Base-by-base conservation (phyloP, 257 asterid species). In the Parsonsia alboflavescens region DNA sequence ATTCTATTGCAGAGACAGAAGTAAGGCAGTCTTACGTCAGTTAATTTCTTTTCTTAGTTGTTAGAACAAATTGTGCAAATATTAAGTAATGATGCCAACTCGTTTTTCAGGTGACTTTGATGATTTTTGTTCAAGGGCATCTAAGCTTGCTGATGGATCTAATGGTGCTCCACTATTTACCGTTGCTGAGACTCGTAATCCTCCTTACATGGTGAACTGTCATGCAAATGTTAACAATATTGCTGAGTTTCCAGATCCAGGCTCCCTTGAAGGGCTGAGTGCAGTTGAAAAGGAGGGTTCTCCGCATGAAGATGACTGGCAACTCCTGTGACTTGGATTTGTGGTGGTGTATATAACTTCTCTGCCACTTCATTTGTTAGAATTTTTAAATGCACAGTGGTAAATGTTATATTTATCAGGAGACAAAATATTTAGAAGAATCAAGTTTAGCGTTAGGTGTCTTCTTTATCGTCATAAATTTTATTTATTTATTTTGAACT, bases 131-230 rank as follows among this genome's bases (percentile, higher is more conserved):
- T 44, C 45, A 16, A 95, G 94, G 4, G 88, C 98, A 19, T 81
- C 88, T 17, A 83, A 92, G 76, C 79, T 94, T 33, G 88, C 81
- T 12, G 86, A 84, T 63, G 87, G 83, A 54, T 89, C 99, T 73
- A 80, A 87, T 12, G 99, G 98, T 56, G 97, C 99, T 67, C 99
- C 99, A 16, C 78, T 94, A 30, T 94, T 94, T 81, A 94, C 99
- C 6, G 78, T 94, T 56, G 59, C 95, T 16, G 76, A 88, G 79
- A 82, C 86, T 15, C 87, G 90, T 36, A 83, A 84, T 24, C 53
- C 84, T n/a, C 74, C 83, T 2, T 78, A 76, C 72, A 61, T 82
- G 17, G 80, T 59, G 16, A 39, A 75, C 49, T 74, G 74, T 26
- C 79, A 73, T 28, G 50, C 65, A 70, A 71, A 75, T 22, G 53